Conservation (phyloP, 1,139 yeast genomes). For the Pichia sp. region DNA sequence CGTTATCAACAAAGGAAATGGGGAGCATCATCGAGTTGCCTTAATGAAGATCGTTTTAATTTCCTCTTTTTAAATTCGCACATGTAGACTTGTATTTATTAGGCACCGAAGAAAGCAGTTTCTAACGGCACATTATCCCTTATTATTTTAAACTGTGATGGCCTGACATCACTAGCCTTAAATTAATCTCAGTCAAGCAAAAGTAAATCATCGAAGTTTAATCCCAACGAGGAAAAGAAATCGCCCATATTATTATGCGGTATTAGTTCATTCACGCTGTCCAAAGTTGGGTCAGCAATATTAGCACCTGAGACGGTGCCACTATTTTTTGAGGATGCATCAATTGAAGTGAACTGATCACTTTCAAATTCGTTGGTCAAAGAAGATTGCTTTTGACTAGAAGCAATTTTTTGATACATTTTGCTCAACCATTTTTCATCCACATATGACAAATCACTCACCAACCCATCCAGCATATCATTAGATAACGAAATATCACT, state of each 20-base stretch:
- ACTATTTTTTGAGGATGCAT: not conserved
- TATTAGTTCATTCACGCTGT: not conserved
- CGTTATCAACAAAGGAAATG: not conserved
- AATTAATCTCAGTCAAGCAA: not conserved
- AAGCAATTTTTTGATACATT: slow-evolving; percentile 1
- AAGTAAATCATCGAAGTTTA: not conserved
- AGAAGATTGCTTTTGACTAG: not conserved
- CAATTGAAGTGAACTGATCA: not conserved
- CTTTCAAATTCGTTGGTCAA: not conserved
- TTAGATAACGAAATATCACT: not conserved
- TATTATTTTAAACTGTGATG: no score
- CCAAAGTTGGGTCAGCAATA: not conserved
- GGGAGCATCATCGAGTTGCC: not conserved
- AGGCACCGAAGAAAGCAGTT: no score
- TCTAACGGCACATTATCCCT: no score
- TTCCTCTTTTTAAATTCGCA: not conserved
- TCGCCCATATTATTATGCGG: not conserved
- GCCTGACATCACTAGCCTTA: no score
- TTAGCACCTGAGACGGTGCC: not conserved
- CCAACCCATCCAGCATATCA: not conserved
- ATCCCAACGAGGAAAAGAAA: not conserved
- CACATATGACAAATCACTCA: not conserved
- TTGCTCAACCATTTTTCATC: slow-evolving; percentile 7
- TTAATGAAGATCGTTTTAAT: not conserved
- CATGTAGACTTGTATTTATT: no score